Base-by-base conservation (phyloP, 306 rosid genomes). In the Clitoria ternatea region DNA sequence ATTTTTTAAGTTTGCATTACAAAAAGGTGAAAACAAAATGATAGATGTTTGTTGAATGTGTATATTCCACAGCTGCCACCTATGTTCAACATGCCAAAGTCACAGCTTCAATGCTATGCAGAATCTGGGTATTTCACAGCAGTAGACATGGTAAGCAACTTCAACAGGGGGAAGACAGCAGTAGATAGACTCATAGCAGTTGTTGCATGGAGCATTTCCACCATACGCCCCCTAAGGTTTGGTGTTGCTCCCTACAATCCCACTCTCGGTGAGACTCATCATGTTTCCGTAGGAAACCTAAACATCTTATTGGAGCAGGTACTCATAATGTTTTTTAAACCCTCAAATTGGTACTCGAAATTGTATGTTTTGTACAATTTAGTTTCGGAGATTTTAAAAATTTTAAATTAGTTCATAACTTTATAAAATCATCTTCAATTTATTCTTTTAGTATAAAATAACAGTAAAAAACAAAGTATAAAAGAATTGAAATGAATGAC, bases 261-360 rank as follows among this genome's bases (percentile, higher is more conserved):
- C 4, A 79, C 83, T 80, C 91, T 91, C 36, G 96, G 90, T 17
- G 97, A 92, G 73, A 92, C 96, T 17, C 96, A 92, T 62, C 94
- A 92, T 83, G 90, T 81, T 43, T 82, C 96, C 30, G 68, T 75
- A 9, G 85, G 81, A 45, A 65, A 48, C 45, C 82, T 92, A 45
- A 85, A 85, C 11, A 76, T 92, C 39, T 85, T 89, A 26, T 59
- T 87, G 4, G 96, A 92, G 39, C 91, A 92, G 90, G 97, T 91
- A 52, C 39, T 19, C 39, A 29, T n/a, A 0, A 6, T 39, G 9
- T 19, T 42, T 30, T 53, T 5, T n/a, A n/a, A n/a, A n/a, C n/a
- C n/a, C n/a, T n/a, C n/a, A n/a, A n/a, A n/a, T n/a, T n/a, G n/a
- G n/a, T n/a, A n/a, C n/a, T n/a, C n/a, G n/a, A n/a, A n/a, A n/a